Conservation (phyloP, 148 eudicot genomes). For the Drosera capensis region DNA sequence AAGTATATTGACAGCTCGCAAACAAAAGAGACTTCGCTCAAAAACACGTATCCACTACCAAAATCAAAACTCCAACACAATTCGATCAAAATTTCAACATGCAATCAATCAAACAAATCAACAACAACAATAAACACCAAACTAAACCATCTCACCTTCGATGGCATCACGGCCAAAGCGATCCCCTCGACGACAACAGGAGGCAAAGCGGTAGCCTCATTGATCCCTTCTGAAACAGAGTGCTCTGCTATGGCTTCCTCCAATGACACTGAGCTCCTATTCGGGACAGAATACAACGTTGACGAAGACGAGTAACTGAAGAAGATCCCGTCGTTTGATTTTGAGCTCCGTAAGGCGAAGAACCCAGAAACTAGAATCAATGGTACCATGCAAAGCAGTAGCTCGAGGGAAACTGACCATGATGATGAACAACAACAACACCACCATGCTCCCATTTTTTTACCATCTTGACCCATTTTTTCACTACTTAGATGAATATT, state of each 20-base stretch:
- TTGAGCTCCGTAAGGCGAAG: conserved; percentile 6
- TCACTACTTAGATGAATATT: not conserved
- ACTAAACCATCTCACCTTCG: not conserved
- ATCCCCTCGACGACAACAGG: not conserved
- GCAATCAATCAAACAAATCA: conserved; percentile 1
- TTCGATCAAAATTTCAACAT: not conserved
- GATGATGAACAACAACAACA: not conserved
- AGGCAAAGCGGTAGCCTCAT: too few relatives aligned
- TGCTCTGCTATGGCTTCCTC: conserved; percentile 8
- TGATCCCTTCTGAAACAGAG: conserved; percentile 6
- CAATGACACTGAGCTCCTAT: not conserved
- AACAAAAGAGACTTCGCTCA: conserved; percentile 2
- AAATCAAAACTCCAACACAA: not conserved
- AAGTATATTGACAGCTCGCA: conserved; percentile 10
- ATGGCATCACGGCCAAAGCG: not conserved
- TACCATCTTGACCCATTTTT: not conserved
- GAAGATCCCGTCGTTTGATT: conserved; percentile 7
- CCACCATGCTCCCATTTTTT: conserved; percentile 11
- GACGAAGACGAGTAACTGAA: not conserved
- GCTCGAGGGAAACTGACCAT: conserved; percentile 16
- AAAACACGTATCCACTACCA: not conserved
- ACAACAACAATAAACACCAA: not conserved
- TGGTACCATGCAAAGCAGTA: conserved; percentile 18
- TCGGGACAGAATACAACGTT: not conserved
- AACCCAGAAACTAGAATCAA: conserved; percentile 24